Evolutionary conservation across 176 grass and related monocot species (phyloP), one percentile per base, ranked within the genome.

Genomic region (Carex cristatella): DNA sequence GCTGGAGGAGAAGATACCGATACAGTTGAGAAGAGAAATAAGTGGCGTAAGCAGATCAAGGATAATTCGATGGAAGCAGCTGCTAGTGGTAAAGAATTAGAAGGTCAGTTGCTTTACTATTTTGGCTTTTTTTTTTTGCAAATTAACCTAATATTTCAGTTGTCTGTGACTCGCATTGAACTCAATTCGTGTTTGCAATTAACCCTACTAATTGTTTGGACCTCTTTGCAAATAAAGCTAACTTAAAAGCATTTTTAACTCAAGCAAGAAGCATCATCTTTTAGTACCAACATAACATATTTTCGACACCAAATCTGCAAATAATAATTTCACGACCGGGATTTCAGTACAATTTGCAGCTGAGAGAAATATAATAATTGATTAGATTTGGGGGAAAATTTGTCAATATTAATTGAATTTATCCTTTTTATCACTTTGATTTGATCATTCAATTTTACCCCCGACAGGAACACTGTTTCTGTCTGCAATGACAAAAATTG

Each of bases 21-120:
- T 84, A 59, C 79, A 67, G 79, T 90, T 59, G 89, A 92, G 61
- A 92, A 90, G 85, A 99, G 89, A 88, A 92, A 88, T 85, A 89
- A 84, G 80, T 94, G 93, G 88, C 87, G 88, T 77, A 87, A 91
- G 83, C 89, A 94, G 84, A 94, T 98, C 66, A 98, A 98, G 85
- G 93, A 87, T 30, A 92, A 96, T 87, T 85, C 92, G 14, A 82
- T 94, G 71, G 81, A 86, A 69, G 97, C 93, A 79, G 96, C 93
- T 71, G 96, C 81, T 10, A 95, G 61, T 59, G 93, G 97, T 85
- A 99, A 96, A 76, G 93, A 95, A 71, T 89, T 94, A 75, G 97
- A 95, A 94, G 97, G 90, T 99, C 31, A 54, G n/a, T 78, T 31
- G 15, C 49, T 77, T 57, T 9, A 55, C 5, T 32, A 9, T 75